These are phyloP conservation scores for Aleurites moluccanus DNA, from an alignment of 441 rosid genomes.

Conservation along the genomic window DNA sequence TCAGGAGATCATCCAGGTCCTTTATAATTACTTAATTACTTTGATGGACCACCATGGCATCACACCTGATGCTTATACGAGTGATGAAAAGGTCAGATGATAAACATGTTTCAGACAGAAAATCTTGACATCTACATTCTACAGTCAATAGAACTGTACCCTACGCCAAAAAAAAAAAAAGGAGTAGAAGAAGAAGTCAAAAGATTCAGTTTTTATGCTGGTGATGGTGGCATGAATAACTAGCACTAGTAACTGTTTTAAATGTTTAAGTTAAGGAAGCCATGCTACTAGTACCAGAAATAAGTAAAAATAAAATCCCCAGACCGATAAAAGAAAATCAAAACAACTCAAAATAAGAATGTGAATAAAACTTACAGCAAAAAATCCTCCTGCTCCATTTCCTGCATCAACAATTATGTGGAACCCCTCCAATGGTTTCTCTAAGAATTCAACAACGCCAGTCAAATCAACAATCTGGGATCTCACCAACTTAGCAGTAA, in stretches of 20 bases:
- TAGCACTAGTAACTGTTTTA: neutral
- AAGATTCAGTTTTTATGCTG: neutral
- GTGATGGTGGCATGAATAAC: neutral
- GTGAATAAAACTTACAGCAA: constrained; percentile 67
- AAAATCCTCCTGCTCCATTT: constrained; percentile 99
- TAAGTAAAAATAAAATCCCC: neutral
- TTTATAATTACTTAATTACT: neutral
- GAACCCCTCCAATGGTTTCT: constrained; percentile 96
- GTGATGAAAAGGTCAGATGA: neutral
- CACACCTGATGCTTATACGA: neutral
- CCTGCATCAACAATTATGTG: constrained; percentile 98
- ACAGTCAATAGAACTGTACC: neutral
- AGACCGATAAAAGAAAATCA: neutral
- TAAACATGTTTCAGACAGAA: neutral
- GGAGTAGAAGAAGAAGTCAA: neutral
- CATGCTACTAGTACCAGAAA: neutral
- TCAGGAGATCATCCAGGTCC: neutral
- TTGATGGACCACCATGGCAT: neutral
- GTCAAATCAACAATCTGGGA: constrained; percentile 21
- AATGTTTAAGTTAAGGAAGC: neutral
- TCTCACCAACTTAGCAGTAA: constrained; percentile 11
- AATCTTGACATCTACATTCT: neutral
- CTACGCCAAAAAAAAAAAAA: neutral
- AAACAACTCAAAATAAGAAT: constrained; percentile 1
- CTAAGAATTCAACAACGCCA: constrained; percentile 43